A percentile compares a stretch with the other conserved stretches of the same genome.
Evolutionary conservation across 2,329 filamentous ascomycete genomes (phyloP).

Genomic region (Fusarium pseudograminearum): DNA sequence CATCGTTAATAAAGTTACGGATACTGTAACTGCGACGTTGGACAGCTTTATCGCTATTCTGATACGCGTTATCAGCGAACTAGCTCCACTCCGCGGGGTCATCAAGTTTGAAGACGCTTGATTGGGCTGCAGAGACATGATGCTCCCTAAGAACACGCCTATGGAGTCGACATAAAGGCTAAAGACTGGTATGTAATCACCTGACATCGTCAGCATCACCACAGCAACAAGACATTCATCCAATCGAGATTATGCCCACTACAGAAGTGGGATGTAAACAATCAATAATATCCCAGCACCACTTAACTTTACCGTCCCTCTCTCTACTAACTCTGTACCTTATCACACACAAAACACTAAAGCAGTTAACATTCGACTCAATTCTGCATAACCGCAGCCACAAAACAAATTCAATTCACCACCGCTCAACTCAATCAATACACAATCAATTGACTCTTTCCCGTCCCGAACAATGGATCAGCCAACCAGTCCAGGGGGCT

Average conservation of each 20-base stretch:
- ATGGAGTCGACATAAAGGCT: constrained; percentile 1
- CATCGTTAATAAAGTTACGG: constrained; percentile 20
- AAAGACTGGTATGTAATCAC: constrained; percentile 32
- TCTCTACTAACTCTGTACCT: constrained; percentile 1
- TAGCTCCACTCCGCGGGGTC: constrained; percentile 42
- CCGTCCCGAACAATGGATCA: constrained; percentile 36
- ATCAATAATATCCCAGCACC: constrained; percentile 23
- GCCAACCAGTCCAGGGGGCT: constrained; percentile 62
- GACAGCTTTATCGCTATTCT: constrained; percentile 43
- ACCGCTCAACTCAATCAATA: background rate
- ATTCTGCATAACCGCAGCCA: constrained; percentile 19
- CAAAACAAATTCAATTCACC: constrained; percentile 6
- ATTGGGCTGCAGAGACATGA: constrained; percentile 27
- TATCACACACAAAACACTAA: constrained; percentile 30
- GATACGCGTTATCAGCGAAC: constrained; percentile 31
- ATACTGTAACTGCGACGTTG: constrained; percentile 22
- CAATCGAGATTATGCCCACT: constrained; percentile 14
- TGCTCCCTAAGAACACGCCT: constrained; percentile 27
- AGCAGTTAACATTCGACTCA: constrained; percentile 26
- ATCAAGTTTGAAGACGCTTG: constrained; percentile 21
- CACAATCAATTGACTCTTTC: constrained; percentile 6
- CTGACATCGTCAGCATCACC: constrained; percentile 18
- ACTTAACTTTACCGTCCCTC: constrained; percentile 16
- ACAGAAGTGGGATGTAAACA: constrained; percentile 47
- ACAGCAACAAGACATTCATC: constrained; percentile 15